Conservation (phyloP, 2,329 filamentous ascomycete species). For the Alternaria sp. region DNA sequence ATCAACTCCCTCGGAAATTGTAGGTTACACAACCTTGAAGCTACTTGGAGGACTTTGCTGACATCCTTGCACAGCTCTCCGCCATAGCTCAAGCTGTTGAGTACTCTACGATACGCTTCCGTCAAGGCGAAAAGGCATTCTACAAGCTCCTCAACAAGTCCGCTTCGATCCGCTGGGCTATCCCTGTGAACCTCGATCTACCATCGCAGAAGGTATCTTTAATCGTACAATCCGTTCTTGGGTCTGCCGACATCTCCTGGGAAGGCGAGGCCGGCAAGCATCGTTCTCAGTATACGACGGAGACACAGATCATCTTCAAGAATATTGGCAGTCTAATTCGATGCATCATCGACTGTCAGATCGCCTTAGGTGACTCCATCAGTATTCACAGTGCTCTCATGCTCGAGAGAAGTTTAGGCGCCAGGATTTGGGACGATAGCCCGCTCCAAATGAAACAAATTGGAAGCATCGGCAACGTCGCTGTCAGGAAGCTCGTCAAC, state of each 20-base stretch:
- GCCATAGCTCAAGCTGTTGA: slow-evolving; percentile 72
- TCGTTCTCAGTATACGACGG: slow-evolving; percentile 63
- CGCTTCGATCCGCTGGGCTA: slow-evolving; percentile 70
- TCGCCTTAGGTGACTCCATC: slow-evolving; percentile 67
- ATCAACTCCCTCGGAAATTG: slow-evolving; percentile 70
- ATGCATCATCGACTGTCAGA: slow-evolving; percentile 77
- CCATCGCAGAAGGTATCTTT: slow-evolving; percentile 78
- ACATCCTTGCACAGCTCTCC: slow-evolving; percentile 60
- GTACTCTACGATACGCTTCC: slow-evolving; percentile 75
- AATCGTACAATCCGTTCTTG: slow-evolving; percentile 77
- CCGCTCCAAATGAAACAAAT: slow-evolving; percentile 84
- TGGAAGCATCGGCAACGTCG: slow-evolving; percentile 74
- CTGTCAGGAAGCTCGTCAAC: slow-evolving; percentile 74
- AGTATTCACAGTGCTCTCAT: slow-evolving; percentile 74
- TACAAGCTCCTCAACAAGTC: slow-evolving; percentile 77
- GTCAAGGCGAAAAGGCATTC: slow-evolving; percentile 69
- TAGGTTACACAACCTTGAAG: slow-evolving; percentile 51
- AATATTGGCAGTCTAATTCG: slow-evolving; percentile 72
- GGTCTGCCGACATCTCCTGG: slow-evolving; percentile 62
- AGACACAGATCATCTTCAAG: slow-evolving; percentile 70
- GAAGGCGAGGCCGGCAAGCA: slow-evolving; percentile 64
- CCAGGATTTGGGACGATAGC: slow-evolving; percentile 81
- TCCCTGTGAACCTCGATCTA: slow-evolving; percentile 70
- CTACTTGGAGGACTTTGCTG: not conserved
- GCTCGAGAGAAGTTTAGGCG: slow-evolving; percentile 76